These are phyloP conservation scores for Zalaria obscura DNA, from an alignment of 2,329 filamentous ascomycete genomes.

Conservation along the genomic window DNA sequence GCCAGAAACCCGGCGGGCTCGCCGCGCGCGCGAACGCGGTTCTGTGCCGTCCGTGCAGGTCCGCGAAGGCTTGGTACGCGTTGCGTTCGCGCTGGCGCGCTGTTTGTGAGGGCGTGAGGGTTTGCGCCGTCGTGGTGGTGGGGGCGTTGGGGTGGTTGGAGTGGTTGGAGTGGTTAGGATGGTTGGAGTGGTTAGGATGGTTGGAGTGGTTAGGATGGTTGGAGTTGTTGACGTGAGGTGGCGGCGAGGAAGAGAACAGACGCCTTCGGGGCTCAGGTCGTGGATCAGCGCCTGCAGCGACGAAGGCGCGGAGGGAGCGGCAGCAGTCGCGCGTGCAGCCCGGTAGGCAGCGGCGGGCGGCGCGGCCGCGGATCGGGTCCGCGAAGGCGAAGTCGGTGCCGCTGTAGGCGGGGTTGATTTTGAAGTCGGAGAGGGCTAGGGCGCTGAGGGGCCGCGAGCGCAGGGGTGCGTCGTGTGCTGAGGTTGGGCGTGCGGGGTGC, in stretches of 20 bases:
- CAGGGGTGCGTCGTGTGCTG: slow-evolving; percentile 27
- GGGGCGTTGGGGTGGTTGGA: not conserved
- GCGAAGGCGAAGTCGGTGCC: slow-evolving; percentile 60
- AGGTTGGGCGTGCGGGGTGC: slow-evolving; percentile 11
- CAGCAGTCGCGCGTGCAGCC: slow-evolving; percentile 72
- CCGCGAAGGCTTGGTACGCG: slow-evolving; percentile 46
- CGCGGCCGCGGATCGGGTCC: slow-evolving; percentile 58
- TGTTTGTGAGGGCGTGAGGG: slow-evolving; percentile 10
- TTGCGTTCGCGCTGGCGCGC: slow-evolving; percentile 13
- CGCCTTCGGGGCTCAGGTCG: not conserved
- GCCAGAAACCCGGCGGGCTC: slow-evolving; percentile 83
- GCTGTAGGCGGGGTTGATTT: slow-evolving; percentile 60
- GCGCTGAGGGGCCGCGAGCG: slow-evolving; percentile 43
- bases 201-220: too few species aligned
- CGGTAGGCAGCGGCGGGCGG: slow-evolving; percentile 53
- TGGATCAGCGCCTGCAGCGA: not conserved
- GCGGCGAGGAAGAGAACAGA: not conserved
- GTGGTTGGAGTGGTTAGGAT: too few species aligned
- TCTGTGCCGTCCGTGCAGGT: slow-evolving; percentile 63
- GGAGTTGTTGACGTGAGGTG: too few species aligned
- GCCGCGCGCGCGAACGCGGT: slow-evolving; percentile 55
- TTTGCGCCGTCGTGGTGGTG: slow-evolving; percentile 1
- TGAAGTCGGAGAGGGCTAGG: slow-evolving; percentile 61
- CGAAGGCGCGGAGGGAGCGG: slow-evolving; percentile 29
- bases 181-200: too few species aligned